phyloP scores from a whole-genome alignment of 140 eudicot species.

The Oenanthe javanica region DNA sequence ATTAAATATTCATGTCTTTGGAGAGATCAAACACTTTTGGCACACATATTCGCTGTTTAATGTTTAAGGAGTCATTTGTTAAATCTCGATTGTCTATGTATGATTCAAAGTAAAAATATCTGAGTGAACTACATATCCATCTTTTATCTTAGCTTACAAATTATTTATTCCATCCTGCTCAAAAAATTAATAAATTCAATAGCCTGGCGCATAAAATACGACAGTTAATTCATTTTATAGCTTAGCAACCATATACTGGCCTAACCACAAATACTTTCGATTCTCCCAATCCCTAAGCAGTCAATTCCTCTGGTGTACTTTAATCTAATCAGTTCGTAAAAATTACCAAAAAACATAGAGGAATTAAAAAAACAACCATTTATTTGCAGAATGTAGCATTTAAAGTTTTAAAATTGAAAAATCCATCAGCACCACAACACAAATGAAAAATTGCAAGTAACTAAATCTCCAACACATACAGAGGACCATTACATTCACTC shows the following conservation, averaged over 20 bases:
- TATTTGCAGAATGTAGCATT: neutral
- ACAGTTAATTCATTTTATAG: neutral
- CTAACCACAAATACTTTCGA: neutral
- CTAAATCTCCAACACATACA: neutral
- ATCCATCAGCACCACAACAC: neutral
- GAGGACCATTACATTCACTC: neutral
- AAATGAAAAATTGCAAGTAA: neutral
- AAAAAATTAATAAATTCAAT: too few species aligned
- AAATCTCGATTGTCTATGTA: too few species aligned
- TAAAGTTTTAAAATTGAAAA: neutral
- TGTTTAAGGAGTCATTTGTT: too few species aligned
- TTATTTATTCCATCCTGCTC: too few species aligned
- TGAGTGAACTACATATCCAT: too few species aligned
- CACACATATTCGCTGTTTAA: too few species aligned
- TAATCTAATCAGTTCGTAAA: neutral
- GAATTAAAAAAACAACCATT: neutral
- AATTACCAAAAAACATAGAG: neutral
- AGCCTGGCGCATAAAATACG: neutral
- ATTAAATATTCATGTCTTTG: too few species aligned
- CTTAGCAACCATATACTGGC: neutral
- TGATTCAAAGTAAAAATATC: too few species aligned
- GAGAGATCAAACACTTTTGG: too few species aligned
- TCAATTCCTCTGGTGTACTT: neutral
- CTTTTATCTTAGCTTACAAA: too few species aligned
- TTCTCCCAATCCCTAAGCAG: neutral